phyloP scores from a whole-genome alignment of 495 filamentous ascomycete species.

The Aspergillus nidulans region DNA sequence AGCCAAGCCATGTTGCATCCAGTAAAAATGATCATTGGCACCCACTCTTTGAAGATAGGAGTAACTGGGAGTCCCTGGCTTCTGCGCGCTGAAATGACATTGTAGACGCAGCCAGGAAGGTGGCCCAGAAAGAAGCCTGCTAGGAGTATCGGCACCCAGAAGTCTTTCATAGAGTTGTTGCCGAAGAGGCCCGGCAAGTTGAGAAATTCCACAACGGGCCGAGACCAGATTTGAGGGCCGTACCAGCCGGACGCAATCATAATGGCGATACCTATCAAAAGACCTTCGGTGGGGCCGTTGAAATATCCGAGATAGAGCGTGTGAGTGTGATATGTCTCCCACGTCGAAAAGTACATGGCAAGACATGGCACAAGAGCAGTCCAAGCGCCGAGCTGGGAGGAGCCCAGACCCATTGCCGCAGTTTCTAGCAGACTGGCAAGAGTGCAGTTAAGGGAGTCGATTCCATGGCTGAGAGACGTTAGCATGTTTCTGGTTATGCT shows the following conservation, averaged over 20 bases:
- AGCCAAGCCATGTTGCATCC: constrained; percentile 74
- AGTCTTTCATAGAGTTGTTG: constrained; percentile 67
- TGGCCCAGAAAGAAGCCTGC: constrained; percentile 71
- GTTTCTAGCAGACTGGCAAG: constrained; percentile 83
- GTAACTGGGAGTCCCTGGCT: constrained; percentile 68
- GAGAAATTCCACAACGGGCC: constrained; percentile 61
- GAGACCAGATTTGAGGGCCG: constrained; percentile 83
- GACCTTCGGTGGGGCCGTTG: constrained; percentile 95
- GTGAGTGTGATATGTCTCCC: constrained; percentile 99
- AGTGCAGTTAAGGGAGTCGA: constrained; percentile 96
- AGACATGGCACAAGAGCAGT: constrained; percentile 87
- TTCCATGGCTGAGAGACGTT: constrained; percentile 66
- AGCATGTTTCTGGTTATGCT: constrained; percentile 21
- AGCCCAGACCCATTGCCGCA: constrained; percentile 84
- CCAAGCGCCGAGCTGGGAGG: constrained; percentile 76
- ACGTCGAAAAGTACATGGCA: constrained; percentile 99
- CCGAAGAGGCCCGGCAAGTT: constrained; percentile 57
- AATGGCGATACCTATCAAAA: constrained; percentile 78
- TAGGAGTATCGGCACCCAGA: constrained; percentile 80
- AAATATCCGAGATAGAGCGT: constrained; percentile 95
- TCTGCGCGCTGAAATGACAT: constrained; percentile 74
- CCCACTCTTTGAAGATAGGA: constrained; percentile 92
- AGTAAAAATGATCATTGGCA: constrained; percentile 80
- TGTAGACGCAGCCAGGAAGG: constrained; percentile 71
- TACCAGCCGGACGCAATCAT: constrained; percentile 85